Evolutionary conservation across 495 filamentous ascomycete genomes (phyloP).

Genomic region (Annulohypoxylon stygium): DNA sequence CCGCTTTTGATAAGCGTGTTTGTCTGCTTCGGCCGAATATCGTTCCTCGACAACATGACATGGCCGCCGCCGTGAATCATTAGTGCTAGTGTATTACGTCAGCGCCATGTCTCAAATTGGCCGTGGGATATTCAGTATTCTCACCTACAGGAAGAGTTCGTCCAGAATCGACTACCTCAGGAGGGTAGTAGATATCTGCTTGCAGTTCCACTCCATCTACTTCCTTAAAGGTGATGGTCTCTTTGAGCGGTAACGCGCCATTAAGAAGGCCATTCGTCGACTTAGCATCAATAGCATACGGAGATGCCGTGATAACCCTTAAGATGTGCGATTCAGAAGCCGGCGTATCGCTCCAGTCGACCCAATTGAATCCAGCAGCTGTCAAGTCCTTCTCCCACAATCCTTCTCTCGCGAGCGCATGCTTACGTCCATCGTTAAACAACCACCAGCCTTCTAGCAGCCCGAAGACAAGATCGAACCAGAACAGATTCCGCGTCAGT

Average conservation of each 20-base stretch:
- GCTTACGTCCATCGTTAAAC: constrained; percentile 59
- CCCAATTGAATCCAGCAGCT: constrained; percentile 26
- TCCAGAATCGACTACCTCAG: constrained; percentile 1
- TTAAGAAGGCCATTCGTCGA: not conserved
- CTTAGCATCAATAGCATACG: not conserved
- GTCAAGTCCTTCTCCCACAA: constrained; percentile 4
- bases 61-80: constrained; percentile 70
- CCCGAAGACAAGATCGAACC: constrained; percentile 55
- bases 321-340: constrained; percentile 8
- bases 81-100: constrained; percentile 54
- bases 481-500: constrained; percentile 56
- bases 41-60: constrained; percentile 34
- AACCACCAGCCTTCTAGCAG: constrained; percentile 56
- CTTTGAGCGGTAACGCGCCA: constrained; percentile 2
- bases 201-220: constrained; percentile 45
- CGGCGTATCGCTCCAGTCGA: constrained; percentile 4
- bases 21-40: constrained; percentile 12
- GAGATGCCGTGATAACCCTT: constrained; percentile 15
- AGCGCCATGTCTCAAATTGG: not conserved
- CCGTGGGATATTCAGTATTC: not conserved
- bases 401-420: constrained; percentile 50
- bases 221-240: constrained; percentile 53
- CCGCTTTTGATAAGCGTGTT: constrained; percentile 40
- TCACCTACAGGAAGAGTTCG: constrained; percentile 11
- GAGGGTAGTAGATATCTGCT: constrained; percentile 63